These are phyloP conservation scores for Solanum aculeatissimum DNA, from an alignment of 305 asterid species.

Conservation along the genomic window DNA sequence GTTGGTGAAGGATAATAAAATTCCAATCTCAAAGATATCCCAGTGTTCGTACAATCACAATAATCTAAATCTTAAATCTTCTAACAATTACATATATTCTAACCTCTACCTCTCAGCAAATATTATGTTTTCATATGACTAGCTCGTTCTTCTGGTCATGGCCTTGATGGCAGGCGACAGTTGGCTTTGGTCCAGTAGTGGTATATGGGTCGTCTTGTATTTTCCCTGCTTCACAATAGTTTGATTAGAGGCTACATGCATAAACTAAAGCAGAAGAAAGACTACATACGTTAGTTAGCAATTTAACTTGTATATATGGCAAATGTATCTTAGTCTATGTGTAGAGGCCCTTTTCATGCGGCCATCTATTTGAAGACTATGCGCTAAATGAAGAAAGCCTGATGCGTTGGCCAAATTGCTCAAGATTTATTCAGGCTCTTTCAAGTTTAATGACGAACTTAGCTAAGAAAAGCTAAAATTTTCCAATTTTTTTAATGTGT, in stretches of 20 bases:
- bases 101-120: constrained; percentile 1
- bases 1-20: not conserved
- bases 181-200: constrained; percentile 23
- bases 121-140: not conserved
- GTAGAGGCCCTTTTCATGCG: constrained; percentile 35
- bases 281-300: constrained; percentile 11
- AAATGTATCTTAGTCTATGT: constrained; percentile 22
- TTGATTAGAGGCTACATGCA: not conserved
- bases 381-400: not conserved
- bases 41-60: constrained; percentile 2
- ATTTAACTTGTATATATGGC: constrained; percentile 36
- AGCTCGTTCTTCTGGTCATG: constrained; percentile 13
- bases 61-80: not conserved
- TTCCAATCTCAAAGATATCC: not conserved
- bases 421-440: not conserved
- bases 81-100: constrained; percentile 7
- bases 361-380: constrained; percentile 22
- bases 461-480: not conserved
- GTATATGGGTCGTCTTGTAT: constrained; percentile 22
- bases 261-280: not conserved
- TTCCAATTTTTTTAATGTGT: not conserved
- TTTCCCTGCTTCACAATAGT: constrained; percentile 16
- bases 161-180: not conserved
- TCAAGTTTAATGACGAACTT: not conserved
- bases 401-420: not conserved